Percentiles rank a stretch among this genome's conserved stretches.
These are phyloP conservation scores for Sutorius australiensis DNA, from an alignment of 768 basidiomycete species.

Conservation along the genomic window DNA sequence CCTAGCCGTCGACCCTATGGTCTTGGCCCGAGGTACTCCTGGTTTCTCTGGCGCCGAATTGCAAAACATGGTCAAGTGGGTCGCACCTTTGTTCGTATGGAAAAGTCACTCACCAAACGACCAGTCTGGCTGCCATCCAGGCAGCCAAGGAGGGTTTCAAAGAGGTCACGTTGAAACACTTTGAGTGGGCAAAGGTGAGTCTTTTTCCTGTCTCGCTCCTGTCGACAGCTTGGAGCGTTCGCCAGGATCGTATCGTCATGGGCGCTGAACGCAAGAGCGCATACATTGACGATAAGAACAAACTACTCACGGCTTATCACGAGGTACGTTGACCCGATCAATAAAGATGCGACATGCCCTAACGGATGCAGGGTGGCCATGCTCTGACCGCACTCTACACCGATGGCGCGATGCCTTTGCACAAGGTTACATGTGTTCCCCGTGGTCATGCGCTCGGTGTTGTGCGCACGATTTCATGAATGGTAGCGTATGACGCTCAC, in stretches of 20 bases:
- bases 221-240: background rate
- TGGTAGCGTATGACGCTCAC: slow-evolving; percentile 9
- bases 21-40: slow-evolving; percentile 89
- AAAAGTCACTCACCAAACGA: background rate
- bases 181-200: slow-evolving; percentile 94
- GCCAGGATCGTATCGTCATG: slow-evolving; percentile 90
- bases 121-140: slow-evolving; percentile 87
- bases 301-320: slow-evolving; percentile 92
- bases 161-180: slow-evolving; percentile 73
- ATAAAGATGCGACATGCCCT: background rate
- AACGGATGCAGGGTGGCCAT: slow-evolving; percentile 68
- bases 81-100: slow-evolving; percentile 9
- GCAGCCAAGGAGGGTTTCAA: slow-evolving; percentile 80
- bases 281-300: slow-evolving; percentile 82
- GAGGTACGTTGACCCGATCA: slow-evolving; percentile 53
- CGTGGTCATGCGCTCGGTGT: slow-evolving; percentile 91
- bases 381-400: slow-evolving; percentile 94
- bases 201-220: background rate
- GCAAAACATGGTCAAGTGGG: slow-evolving; percentile 94
- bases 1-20: slow-evolving; percentile 75
- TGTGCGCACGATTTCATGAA: slow-evolving; percentile 39
- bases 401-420: slow-evolving; percentile 91
- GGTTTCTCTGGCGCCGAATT: slow-evolving; percentile 97
- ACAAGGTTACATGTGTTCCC: slow-evolving; percentile 97
- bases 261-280: slow-evolving; percentile 91